A percentile compares a stretch with the other conserved stretches of the same genome.
phyloP scores from a whole-genome alignment of 352 stramenopile species.

The Pythium monospermum region DNA sequence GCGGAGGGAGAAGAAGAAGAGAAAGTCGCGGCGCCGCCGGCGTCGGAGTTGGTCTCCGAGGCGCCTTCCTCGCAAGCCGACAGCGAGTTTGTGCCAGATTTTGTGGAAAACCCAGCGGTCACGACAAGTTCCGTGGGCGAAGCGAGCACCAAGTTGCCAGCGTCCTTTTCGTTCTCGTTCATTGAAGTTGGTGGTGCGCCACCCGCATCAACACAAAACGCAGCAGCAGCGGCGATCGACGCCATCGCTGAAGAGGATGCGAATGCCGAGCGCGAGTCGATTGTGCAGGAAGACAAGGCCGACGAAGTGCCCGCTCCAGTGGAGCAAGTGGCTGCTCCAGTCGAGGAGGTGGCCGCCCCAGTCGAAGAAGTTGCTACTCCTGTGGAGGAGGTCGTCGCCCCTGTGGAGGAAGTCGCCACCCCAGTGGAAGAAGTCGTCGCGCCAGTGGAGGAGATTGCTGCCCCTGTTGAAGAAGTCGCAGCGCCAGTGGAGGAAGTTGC shows the following conservation, averaged over 20 bases:
- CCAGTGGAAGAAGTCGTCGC: not conserved
- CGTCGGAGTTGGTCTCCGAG: not conserved
- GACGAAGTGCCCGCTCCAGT: not conserved
- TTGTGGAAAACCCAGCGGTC: slow-evolving; percentile 29
- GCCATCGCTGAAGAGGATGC: slow-evolving; percentile 14
- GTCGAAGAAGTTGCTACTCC: slow-evolving; percentile 2
- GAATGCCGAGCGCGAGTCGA: not conserved
- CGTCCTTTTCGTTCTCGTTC: slow-evolving; percentile 68
- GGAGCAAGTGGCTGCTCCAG: not conserved
- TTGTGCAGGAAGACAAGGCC: not conserved
- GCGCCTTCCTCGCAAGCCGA: slow-evolving; percentile 25
- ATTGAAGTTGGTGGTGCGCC: slow-evolving; percentile 51
- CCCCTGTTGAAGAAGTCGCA: not conserved
- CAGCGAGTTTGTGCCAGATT: slow-evolving; percentile 47
- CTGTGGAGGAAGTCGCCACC: slow-evolving; percentile 2
- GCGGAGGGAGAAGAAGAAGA: not conserved
- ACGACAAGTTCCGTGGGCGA: slow-evolving; percentile 11
- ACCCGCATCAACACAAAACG: slow-evolving; percentile 7
- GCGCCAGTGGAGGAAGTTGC: not conserved
- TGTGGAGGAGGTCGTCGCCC: not conserved
- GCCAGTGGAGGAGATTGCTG: not conserved
- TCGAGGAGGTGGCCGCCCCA: not conserved
- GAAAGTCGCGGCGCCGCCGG: not conserved
- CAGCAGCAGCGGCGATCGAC: slow-evolving; percentile 9
- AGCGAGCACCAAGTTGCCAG: slow-evolving; percentile 18